phyloP scores from a whole-genome alignment of 2,329 filamentous ascomycete species.

The Dothidotthia symphoricarpi region DNA sequence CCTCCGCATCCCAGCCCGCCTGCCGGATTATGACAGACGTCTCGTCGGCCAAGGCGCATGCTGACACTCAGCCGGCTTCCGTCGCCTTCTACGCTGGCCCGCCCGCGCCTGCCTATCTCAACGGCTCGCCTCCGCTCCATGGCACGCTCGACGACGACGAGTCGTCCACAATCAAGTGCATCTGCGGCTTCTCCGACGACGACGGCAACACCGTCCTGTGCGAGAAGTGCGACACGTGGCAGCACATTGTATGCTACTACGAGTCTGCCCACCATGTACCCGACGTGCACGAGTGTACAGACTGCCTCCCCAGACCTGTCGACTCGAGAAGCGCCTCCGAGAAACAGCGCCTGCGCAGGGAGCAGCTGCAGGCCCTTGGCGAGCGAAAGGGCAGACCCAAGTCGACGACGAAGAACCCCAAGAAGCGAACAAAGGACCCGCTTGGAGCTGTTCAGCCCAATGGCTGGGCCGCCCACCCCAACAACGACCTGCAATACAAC shows the following conservation, averaged over 20 bases:
- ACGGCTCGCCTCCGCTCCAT: slow-evolving; percentile 38
- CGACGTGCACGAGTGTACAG: slow-evolving; percentile 79
- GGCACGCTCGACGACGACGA: slow-evolving; percentile 63
- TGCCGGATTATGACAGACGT: slow-evolving; percentile 46
- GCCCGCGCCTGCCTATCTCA: slow-evolving; percentile 36
- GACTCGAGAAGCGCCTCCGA: slow-evolving; percentile 74
- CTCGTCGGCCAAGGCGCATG: slow-evolving; percentile 43
- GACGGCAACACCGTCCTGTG: slow-evolving; percentile 97
- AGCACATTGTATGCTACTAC: slow-evolving; percentile 97
- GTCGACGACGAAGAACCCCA: slow-evolving; percentile 74
- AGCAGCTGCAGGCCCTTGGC: slow-evolving; percentile 55
- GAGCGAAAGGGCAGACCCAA: slow-evolving; percentile 71
- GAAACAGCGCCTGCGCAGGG: slow-evolving; percentile 63
- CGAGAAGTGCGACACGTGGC: slow-evolving; percentile 94
- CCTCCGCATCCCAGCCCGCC: slow-evolving; percentile 21
- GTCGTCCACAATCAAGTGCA: slow-evolving; percentile 95
- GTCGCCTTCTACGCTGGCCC: slow-evolving; percentile 31
- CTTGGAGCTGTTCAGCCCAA: slow-evolving; percentile 62
- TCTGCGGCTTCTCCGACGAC: slow-evolving; percentile 89
- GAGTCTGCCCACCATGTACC: slow-evolving; percentile 68
- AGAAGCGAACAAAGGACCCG: slow-evolving; percentile 78
- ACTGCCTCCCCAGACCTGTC: slow-evolving; percentile 77
- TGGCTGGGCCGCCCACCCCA: slow-evolving; percentile 58
- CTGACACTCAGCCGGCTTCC: slow-evolving; percentile 44
- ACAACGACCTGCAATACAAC: slow-evolving; percentile 55